A percentile compares a stretch with the other conserved stretches of the same genome.
These are phyloP conservation scores for Sporothrix humicola DNA, from an alignment of 2,329 filamentous ascomycete genomes.

Conservation along the genomic window DNA sequence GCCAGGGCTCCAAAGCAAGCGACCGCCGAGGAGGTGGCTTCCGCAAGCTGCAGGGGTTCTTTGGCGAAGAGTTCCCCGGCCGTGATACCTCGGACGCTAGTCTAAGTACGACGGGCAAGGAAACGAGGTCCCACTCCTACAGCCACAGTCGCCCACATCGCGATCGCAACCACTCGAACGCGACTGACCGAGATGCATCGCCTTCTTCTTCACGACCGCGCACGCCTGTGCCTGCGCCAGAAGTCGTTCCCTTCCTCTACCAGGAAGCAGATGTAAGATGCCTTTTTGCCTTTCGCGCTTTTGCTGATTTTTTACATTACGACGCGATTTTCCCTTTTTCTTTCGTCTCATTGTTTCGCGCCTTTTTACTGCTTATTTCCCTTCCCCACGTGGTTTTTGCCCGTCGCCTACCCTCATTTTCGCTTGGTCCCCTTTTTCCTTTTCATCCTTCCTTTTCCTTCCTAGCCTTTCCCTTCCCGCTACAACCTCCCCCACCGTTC, in stretches of 20 bases:
- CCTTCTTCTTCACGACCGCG: slow-evolving; percentile 77
- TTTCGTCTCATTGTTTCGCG: slow-evolving; percentile 1
- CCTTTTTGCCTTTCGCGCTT: slow-evolving; percentile 32
- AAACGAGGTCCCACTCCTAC: slow-evolving; percentile 68
- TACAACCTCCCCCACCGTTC: slow-evolving; percentile 23
- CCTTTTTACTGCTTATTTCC: neutral
- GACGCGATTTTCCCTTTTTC: slow-evolving; percentile 4
- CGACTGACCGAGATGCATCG: slow-evolving; percentile 74
- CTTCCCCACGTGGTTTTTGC: neutral
- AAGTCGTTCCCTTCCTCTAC: slow-evolving; percentile 97
- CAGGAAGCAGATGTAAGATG: slow-evolving; percentile 78
- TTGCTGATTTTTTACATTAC: slow-evolving; percentile 36
- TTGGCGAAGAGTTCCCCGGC: slow-evolving; percentile 84
- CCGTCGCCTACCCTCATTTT: slow-evolving; percentile 35
- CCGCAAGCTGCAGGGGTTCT: slow-evolving; percentile 88
- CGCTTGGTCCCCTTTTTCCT: slow-evolving; percentile 38
- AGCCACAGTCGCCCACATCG: slow-evolving; percentile 66
- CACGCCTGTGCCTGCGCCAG: slow-evolving; percentile 85
- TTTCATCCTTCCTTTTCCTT: slow-evolving; percentile 31
- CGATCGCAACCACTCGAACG: slow-evolving; percentile 81
- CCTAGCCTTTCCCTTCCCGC: slow-evolving; percentile 30
- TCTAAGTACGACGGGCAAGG: slow-evolving; percentile 60
- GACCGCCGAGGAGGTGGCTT: slow-evolving; percentile 72
- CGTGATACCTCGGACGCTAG: slow-evolving; percentile 76
- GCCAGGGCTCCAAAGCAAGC: slow-evolving; percentile 78